Evolutionary conservation across 495 filamentous ascomycete genomes (phyloP).

Genomic region (Penicillium argentinense): DNA sequence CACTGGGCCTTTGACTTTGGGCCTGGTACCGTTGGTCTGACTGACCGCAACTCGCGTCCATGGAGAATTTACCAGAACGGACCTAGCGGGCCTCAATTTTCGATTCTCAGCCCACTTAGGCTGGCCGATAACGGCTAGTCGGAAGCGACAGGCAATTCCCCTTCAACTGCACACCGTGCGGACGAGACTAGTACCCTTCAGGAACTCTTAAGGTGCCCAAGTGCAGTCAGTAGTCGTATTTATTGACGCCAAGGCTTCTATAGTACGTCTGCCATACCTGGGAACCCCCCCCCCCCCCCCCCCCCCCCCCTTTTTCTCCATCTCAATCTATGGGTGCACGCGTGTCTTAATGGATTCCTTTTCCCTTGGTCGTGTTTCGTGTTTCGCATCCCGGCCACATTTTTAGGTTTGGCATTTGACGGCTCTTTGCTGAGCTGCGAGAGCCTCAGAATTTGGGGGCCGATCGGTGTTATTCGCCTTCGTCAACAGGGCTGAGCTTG

Average conservation of each 20-base stretch:
- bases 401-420: not conserved
- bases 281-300: not conserved
- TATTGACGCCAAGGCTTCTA: not conserved
- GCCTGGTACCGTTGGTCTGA: slow-evolving; percentile 10
- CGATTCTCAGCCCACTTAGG: slow-evolving; percentile 11
- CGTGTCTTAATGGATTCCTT: not conserved
- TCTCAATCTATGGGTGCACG: not conserved
- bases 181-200: not conserved
- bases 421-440: not conserved
- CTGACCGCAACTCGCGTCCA: slow-evolving; percentile 21
- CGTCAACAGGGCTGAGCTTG: slow-evolving; percentile 3
- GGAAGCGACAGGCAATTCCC: slow-evolving; percentile 10
- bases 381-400: too few species aligned
- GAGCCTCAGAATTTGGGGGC: slow-evolving; percentile 15
- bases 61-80: slow-evolving; percentile 18
- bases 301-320: not conserved
- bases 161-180: not conserved
- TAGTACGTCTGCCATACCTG: not conserved
- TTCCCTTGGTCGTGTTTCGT: not conserved
- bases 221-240: not conserved
- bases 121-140: slow-evolving; percentile 6
- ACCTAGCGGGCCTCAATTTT: slow-evolving; percentile 18
- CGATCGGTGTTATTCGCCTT: not conserved
- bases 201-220: not conserved
- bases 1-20: slow-evolving; percentile 8